Conservation (phyloP, 805 yeast genomes). For the Wickerhamomyces chambardii region DNA sequence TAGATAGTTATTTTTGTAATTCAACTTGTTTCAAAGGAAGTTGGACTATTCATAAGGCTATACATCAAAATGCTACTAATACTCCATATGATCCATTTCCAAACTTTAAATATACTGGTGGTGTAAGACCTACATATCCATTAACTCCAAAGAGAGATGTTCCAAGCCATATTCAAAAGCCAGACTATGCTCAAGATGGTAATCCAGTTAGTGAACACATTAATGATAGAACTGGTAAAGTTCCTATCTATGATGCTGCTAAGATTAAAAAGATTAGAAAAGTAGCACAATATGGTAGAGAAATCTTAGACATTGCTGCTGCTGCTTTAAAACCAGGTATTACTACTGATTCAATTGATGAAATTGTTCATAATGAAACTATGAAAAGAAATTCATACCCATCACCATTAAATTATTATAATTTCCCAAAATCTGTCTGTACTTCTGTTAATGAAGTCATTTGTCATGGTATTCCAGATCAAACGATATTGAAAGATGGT, state of each 20-base stretch:
- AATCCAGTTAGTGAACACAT: slow-evolving; percentile 70
- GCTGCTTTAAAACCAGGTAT: slow-evolving; percentile 78
- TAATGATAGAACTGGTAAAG: slow-evolving; percentile 58
- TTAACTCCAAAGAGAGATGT: slow-evolving; percentile 61
- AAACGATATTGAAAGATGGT: slow-evolving; percentile 80
- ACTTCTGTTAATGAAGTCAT: slow-evolving; percentile 92
- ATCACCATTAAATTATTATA: slow-evolving; percentile 89
- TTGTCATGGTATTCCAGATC: slow-evolving; percentile 97
- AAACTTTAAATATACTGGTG: slow-evolving; percentile 63
- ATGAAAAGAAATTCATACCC: slow-evolving; percentile 88
- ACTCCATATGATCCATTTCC: slow-evolving; percentile 83
- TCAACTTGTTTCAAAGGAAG: slow-evolving; percentile 73
- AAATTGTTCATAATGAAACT: slow-evolving; percentile 79
- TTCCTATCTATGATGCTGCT: slow-evolving; percentile 53
- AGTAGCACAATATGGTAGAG: slow-evolving; percentile 74
- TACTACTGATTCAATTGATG: slow-evolving; percentile 90
- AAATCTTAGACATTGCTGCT: slow-evolving; percentile 84
- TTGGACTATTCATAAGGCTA: slow-evolving; percentile 66
- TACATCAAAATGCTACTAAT: slow-evolving; percentile 58
- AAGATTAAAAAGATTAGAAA: slow-evolving; percentile 68
- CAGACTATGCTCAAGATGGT: slow-evolving; percentile 83
- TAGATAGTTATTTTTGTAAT: slow-evolving; percentile 63
- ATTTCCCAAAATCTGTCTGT: slow-evolving; percentile 88
- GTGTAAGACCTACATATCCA: slow-evolving; percentile 73
- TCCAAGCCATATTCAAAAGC: slow-evolving; percentile 61